Evolutionary conservation across 2,329 filamentous ascomycete genomes (phyloP), one percentile per base, ranked within the genome.

Genomic region (Aureobasidium pullulans): DNA sequence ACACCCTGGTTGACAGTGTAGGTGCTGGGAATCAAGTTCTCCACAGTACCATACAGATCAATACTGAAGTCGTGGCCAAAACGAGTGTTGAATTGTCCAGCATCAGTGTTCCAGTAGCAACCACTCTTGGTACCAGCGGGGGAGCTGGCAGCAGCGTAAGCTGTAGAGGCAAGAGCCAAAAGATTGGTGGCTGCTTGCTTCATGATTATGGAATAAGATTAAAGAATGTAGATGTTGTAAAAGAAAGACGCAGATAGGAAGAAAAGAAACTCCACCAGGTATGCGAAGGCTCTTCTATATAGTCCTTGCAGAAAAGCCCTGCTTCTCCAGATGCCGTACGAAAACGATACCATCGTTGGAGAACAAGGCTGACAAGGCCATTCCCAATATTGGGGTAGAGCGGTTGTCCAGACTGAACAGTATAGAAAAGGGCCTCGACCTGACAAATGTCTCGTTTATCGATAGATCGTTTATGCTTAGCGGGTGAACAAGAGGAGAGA

Each of bases 41-140:
- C 15, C 13, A 60, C 36, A 3, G 39, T 47, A 3, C 39, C 48
- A n/a, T 23, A 40, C 2, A 60, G 57, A 19, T 57, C 39, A 6
- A 32, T 2, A 9, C 19, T 31, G 34, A 57, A 47, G 16, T 57
- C 53, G 28, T 40, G 34, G 16, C 47, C 48, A 11, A 53, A 52
- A 32, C 47, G 48, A 47, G 47, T 60, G 40, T 60, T 60, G 57
- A 60, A 60, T 13, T 10, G n/a, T 28, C 57, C 57, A 32, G 47
- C 48, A 15, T 53, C 47, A 15, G 57, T 47, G 16, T 53, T 52
- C 34, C 47, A 60, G 31, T 46, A 60, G n/a, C 57, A 60, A 2
- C 57, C 57, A 32, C 34, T 50, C 57, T 53, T 32, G 5, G 47
- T 15, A 6, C 40, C 48, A n/a, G 48, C 47, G 42, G 57, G 3